Evolutionary conservation across 2,329 filamentous ascomycete species (phyloP).

Genomic region (Aspergillus sp.): DNA sequence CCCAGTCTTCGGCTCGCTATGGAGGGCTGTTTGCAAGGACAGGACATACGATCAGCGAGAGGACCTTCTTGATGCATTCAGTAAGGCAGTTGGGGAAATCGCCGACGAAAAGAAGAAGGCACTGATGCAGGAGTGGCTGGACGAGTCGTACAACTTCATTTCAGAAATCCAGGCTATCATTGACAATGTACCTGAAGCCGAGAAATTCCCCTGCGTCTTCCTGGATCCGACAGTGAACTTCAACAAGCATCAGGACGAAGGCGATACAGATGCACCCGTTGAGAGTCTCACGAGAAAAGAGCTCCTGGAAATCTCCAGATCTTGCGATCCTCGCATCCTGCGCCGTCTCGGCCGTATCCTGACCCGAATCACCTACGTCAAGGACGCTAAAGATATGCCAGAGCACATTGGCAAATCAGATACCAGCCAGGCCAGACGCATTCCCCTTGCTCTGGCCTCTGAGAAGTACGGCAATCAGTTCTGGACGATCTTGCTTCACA

Average conservation of each 20-base stretch:
- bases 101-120: slow-evolving; percentile 31
- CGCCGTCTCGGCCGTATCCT: slow-evolving; percentile 50
- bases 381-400: slow-evolving; percentile 43
- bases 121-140: slow-evolving; percentile 50
- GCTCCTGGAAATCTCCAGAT: slow-evolving; percentile 53
- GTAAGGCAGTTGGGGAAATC: slow-evolving; percentile 41
- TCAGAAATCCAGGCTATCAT: slow-evolving; percentile 46
- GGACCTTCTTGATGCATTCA: slow-evolving; percentile 45
- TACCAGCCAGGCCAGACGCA: slow-evolving; percentile 37
- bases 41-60: slow-evolving; percentile 43
- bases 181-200: slow-evolving; percentile 34
- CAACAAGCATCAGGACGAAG: background rate
- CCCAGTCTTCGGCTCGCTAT: slow-evolving; percentile 52
- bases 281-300: slow-evolving; percentile 31
- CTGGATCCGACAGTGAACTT: slow-evolving; percentile 51
- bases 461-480: slow-evolving; percentile 40
- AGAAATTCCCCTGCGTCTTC: slow-evolving; percentile 50
- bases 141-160: slow-evolving; percentile 52
- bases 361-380: slow-evolving; percentile 48
- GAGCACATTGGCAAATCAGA: slow-evolving; percentile 38
- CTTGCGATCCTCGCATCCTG: slow-evolving; percentile 51
- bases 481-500: slow-evolving; percentile 51
- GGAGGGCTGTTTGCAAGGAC: slow-evolving; percentile 52
- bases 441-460: slow-evolving; percentile 46
- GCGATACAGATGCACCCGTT: background rate